phyloP scores from a whole-genome alignment of 2,329 filamentous ascomycete species.

The Ophiostoma australiae region DNA sequence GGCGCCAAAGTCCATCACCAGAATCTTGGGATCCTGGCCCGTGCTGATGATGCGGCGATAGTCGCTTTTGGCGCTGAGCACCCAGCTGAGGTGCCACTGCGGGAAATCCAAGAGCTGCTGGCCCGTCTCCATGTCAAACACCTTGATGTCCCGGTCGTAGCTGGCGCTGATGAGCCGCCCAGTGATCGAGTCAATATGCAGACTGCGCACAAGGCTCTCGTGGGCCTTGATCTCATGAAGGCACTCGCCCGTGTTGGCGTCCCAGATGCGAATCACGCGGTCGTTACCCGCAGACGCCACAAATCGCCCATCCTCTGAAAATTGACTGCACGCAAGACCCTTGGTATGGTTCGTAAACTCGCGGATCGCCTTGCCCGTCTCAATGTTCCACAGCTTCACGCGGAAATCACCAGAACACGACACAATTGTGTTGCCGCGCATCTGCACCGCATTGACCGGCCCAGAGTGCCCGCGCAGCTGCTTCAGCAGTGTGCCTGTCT shows the following conservation, averaged over 20 bases:
- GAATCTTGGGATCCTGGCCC: slow-evolving; percentile 84
- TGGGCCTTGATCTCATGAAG: slow-evolving; percentile 78
- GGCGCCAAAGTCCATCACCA: slow-evolving; percentile 87
- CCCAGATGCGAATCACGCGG: slow-evolving; percentile 91
- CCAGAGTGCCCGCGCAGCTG: slow-evolving; percentile 81
- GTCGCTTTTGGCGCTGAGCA: slow-evolving; percentile 90
- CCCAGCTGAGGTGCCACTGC: slow-evolving; percentile 96
- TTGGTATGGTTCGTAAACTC: slow-evolving; percentile 89
- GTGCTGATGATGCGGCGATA: slow-evolving; percentile 92
- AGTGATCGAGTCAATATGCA: slow-evolving; percentile 85
- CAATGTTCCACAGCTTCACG: slow-evolving; percentile 93
- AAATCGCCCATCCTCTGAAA: slow-evolving; percentile 88
- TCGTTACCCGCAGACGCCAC: slow-evolving; percentile 95
- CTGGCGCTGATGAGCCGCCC: slow-evolving; percentile 83
- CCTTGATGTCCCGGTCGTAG: slow-evolving; percentile 93
- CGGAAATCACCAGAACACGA: slow-evolving; percentile 90
- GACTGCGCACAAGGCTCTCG: slow-evolving; percentile 75
- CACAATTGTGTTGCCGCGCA: slow-evolving; percentile 87
- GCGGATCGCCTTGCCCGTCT: slow-evolving; percentile 80
- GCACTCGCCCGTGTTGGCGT: slow-evolving; percentile 82
- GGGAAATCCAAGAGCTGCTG: slow-evolving; percentile 76
- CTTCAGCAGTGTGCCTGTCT: slow-evolving; percentile 68
- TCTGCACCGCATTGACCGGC: slow-evolving; percentile 92
- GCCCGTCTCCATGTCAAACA: slow-evolving; percentile 82
- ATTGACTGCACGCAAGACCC: slow-evolving; percentile 91